Conservation (phyloP, 1,284 basidiomycete genomes). For the Fomitiporia mediterranea region DNA sequence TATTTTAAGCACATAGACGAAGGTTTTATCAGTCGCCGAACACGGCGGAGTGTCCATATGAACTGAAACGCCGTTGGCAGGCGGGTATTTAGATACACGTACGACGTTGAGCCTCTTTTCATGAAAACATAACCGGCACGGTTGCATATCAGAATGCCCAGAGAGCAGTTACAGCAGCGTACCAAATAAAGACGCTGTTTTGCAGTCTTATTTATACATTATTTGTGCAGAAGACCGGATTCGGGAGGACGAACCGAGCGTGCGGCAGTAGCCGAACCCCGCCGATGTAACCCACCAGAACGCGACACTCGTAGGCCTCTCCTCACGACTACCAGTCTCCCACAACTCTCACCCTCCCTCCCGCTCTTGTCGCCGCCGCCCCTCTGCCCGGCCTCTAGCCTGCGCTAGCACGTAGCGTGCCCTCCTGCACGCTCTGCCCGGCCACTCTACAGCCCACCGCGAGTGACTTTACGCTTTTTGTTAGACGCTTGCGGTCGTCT, state of each 20-base stretch:
- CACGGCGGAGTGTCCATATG: slow-evolving; percentile 1
- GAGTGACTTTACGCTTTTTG: slow-evolving; percentile 7
- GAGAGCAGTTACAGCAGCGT: too few species aligned
- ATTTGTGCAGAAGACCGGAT: background rate
- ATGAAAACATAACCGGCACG: background rate
- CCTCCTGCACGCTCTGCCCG: slow-evolving; percentile 2
- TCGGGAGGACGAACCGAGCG: slow-evolving; percentile 1
- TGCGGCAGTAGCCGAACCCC: slow-evolving; percentile 5
- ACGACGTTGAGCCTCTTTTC: too few species aligned
- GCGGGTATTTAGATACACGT: too few species aligned
- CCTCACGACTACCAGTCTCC: slow-evolving; percentile 12
- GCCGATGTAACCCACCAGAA: slow-evolving; percentile 7
- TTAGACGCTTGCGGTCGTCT: slow-evolving; percentile 15
- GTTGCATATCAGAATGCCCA: too few species aligned
- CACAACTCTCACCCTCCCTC: slow-evolving; percentile 12
- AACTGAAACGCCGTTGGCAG: too few species aligned
- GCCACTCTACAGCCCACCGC: slow-evolving; percentile 4
- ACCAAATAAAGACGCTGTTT: background rate
- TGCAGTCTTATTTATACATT: background rate
- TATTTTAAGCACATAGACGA: background rate
- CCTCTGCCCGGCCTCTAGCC: background rate
- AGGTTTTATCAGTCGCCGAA: slow-evolving; percentile 4
- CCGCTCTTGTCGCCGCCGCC: slow-evolving; percentile 10
- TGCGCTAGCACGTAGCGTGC: background rate
- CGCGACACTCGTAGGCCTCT: slow-evolving; percentile 5